Conservation (phyloP, 805 yeast species). For the Barnettozyma pratensis region DNA sequence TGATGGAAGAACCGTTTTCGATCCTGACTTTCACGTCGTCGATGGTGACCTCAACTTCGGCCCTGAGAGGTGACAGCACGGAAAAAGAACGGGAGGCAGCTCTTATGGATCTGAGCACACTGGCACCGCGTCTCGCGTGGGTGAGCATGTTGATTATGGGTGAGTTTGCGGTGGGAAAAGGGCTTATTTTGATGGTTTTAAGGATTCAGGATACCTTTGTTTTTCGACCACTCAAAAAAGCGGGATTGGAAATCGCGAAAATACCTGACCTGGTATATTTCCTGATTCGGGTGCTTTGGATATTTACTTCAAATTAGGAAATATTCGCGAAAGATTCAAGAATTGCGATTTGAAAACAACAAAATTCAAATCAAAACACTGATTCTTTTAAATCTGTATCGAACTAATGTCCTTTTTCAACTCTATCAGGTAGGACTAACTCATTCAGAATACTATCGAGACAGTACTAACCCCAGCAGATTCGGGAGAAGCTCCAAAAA, state of each 20-base stretch:
- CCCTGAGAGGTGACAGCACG: constrained; percentile 29
- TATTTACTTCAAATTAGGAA: too few species aligned
- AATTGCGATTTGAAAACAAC: not conserved
- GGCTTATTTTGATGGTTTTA: not conserved
- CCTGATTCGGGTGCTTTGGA: not conserved
- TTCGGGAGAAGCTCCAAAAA: constrained; percentile 54
- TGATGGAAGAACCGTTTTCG: constrained; percentile 83
- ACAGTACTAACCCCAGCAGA: constrained; percentile 25
- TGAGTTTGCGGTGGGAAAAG: constrained; percentile 10
- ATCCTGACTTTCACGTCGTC: constrained; percentile 75
- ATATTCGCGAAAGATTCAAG: too few species aligned
- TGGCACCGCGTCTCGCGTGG: constrained; percentile 6
- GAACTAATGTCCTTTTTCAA: constrained; percentile 35
- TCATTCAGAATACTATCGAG: not conserved
- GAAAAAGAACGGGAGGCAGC: constrained; percentile 27
- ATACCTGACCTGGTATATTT: not conserved
- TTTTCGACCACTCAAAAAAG: not conserved
- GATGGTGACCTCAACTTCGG: constrained; percentile 50
- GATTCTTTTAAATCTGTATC: not conserved
- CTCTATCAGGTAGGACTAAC: constrained; percentile 24
- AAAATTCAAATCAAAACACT: not conserved
- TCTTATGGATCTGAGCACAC: not conserved
- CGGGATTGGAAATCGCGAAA: not conserved
- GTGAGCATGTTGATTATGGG: constrained; percentile 14
- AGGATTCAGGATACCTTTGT: too few species aligned